Base-by-base conservation (phyloP, 2,329 filamentous ascomycete genomes). In the Thielaviopsis punctulata region DNA sequence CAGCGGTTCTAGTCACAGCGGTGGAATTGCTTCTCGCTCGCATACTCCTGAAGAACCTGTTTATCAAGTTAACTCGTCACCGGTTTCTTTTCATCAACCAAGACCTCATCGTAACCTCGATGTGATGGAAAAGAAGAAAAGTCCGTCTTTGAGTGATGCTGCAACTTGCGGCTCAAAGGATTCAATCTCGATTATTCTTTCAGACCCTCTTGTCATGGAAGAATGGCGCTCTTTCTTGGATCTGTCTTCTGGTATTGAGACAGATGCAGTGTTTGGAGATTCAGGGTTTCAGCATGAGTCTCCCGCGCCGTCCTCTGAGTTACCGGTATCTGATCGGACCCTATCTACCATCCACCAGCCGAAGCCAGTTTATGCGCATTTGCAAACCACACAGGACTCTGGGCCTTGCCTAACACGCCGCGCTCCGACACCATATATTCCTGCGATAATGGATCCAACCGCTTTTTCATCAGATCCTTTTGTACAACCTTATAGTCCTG, bases 1-100 rank as follows among this genome's bases (percentile, higher is more conserved):
- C 7, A 45, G 39, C 27, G n/a, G n/a, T n/a, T n/a, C n/a, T 18
- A 41, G n/a, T 18, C 9, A n/a, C 19, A 15, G n/a, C 15, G 25
- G 10, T 6, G 10, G 10, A 27, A 6, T 18, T 6, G 13, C 3
- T 5, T 8, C 36, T 41, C 36, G n/a, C 6, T 18, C n/a, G 9
- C 15, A 15, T 18, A 18, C 36, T 19, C 36, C 36, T 1, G 36
- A 41, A 22, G 18, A 10, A n/a, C 13, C 44, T 6, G 6, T 8
- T 52, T 22, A 51, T 23, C 30, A 39, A 22, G 48, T 54, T 4
- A 30, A 33, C 15, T 52, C 52, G 30, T 54, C 52, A 8, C 52
- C 48, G 22, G 24, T 47, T 9, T 44, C 49, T 2, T 48, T 55
- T 19, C 39, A 52, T 39, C 49, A 52, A 19, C 49, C 53, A 23